Percentiles rank a stretch among this genome's conserved stretches.
Conservation (phyloP, 352 stramenopile species). For the Pythium myriotylum region DNA sequence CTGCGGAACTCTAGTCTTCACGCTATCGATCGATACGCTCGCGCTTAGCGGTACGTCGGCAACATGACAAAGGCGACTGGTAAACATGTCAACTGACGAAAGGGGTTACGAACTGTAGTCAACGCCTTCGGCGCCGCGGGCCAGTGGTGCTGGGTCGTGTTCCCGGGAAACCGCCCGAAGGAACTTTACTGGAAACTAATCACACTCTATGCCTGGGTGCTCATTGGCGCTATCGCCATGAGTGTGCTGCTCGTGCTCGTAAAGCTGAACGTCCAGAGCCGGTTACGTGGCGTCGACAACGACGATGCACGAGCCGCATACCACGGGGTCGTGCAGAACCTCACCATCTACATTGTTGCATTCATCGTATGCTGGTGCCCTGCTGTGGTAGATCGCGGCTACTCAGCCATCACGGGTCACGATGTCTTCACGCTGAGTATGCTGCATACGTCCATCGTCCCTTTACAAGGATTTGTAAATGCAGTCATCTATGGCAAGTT, state of each 20-base stretch:
- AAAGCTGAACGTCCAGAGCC: constrained; percentile 78
- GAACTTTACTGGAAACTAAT: constrained; percentile 79
- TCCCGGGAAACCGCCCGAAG: constrained; percentile 44
- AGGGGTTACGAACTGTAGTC: constrained; percentile 30
- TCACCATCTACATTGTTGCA: constrained; percentile 78
- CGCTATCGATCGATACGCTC: constrained; percentile 57
- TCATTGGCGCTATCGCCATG: constrained; percentile 58
- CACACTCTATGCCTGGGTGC: constrained; percentile 77
- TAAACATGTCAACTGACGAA: neutral
- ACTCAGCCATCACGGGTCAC: constrained; percentile 56
- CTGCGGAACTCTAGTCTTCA: constrained; percentile 56
- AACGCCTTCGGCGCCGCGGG: constrained; percentile 69
- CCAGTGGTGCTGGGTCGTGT: constrained; percentile 79
- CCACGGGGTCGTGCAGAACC: constrained; percentile 79
- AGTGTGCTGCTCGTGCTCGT: constrained; percentile 66
- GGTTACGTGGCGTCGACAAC: constrained; percentile 73
- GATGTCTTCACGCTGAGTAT: constrained; percentile 67
- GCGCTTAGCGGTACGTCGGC: constrained; percentile 37
- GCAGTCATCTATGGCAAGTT: constrained; percentile 88
- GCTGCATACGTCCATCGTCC: constrained; percentile 78
- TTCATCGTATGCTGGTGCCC: constrained; percentile 86
- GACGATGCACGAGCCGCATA: constrained; percentile 77
- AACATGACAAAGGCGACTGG: too few species aligned
- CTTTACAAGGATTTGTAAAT: constrained; percentile 83
- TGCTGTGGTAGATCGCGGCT: constrained; percentile 64